Conservation (phyloP, 305 asterid species). For the Solanum hybrid region DNA sequence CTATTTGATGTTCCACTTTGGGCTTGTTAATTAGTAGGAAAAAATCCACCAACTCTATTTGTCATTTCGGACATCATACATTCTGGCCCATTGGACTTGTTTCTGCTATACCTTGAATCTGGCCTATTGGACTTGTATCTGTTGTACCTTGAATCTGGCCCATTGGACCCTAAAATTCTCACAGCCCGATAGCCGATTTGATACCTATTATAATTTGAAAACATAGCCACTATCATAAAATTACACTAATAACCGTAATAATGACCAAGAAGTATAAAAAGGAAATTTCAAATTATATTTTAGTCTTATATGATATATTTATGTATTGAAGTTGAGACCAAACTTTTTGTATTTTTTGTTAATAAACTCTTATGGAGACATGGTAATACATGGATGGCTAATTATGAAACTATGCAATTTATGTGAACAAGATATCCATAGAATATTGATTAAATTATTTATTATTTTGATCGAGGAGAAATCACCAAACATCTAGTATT, state of each 20-base stretch:
- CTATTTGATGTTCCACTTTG: neutral
- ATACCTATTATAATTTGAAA: neutral
- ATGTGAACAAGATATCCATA: neutral
- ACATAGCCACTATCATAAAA: neutral
- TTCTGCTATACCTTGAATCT: neutral
- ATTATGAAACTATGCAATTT: neutral
- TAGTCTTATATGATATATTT: neutral
- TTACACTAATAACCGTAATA: neutral
- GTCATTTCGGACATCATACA: neutral
- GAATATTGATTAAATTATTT: neutral
- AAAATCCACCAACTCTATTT: neutral
- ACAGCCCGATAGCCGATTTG: neutral
- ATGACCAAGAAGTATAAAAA: neutral
- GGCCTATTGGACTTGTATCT: too few relatives aligned
- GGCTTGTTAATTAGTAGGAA: neutral
- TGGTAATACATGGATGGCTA: neutral
- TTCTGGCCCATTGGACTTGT: neutral
- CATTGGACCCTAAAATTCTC: neutral
- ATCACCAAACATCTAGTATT: neutral
- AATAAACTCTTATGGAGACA: neutral
- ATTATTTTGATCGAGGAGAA: neutral
- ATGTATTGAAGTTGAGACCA: neutral
- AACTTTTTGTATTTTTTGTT: neutral
- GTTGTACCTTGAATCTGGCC: neutral
- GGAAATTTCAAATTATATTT: neutral